Evolutionary conservation across 2,329 filamentous ascomycete genomes (phyloP).

Genomic region (Waltergamsia citrina): DNA sequence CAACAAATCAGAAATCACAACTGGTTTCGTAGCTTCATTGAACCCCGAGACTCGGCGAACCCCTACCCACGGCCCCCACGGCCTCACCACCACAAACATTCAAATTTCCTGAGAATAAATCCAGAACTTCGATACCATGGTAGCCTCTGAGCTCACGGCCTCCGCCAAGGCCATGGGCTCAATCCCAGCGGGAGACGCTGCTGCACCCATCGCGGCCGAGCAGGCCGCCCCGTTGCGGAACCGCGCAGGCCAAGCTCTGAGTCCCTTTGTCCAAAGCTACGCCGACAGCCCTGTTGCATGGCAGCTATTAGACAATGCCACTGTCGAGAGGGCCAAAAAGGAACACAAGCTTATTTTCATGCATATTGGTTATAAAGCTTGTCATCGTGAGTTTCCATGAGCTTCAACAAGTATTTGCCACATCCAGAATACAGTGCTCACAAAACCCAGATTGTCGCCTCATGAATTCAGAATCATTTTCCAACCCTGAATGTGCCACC

Average conservation of each 20-base stretch:
- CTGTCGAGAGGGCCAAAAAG: constrained; percentile 64
- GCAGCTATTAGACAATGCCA: constrained; percentile 78
- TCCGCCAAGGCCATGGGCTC: constrained; percentile 22
- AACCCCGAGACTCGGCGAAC: no score
- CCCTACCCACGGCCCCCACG: no score
- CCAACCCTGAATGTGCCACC: constrained; percentile 67
- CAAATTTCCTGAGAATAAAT: background rate
- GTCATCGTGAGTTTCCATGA: constrained; percentile 66
- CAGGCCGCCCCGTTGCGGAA: constrained; percentile 20
- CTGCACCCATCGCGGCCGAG: constrained; percentile 1
- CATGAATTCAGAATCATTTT: constrained; percentile 88
- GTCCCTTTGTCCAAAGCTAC: constrained; percentile 59
- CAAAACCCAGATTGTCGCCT: constrained; percentile 66
- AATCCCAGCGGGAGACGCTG: constrained; percentile 10
- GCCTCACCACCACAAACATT: no score
- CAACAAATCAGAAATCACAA: no score
- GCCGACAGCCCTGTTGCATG: constrained; percentile 78
- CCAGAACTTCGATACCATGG: constrained; percentile 17
- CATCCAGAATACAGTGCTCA: no score
- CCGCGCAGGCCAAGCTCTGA: constrained; percentile 27
- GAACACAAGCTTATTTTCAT: constrained; percentile 87
- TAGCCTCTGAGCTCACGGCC: constrained; percentile 25
- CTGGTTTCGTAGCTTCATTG: no score
- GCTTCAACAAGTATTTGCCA: no score
- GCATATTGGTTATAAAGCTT: constrained; percentile 90